Base-by-base conservation (phyloP, 352 stramenopile genomes). In the Phytopythium ostracodes region DNA sequence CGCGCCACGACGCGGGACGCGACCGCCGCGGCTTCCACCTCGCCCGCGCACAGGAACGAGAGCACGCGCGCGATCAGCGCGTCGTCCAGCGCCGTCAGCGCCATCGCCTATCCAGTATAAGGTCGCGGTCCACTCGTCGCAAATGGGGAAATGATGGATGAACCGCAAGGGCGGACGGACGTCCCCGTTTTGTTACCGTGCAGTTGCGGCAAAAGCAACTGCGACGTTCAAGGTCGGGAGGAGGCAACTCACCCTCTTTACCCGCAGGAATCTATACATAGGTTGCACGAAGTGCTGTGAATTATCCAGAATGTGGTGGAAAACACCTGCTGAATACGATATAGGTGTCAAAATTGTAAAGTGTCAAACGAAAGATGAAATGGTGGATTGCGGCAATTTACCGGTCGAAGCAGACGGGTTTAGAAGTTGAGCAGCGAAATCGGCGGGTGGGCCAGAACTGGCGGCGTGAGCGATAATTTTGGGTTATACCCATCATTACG, bases 21-120 rank as follows among this genome's bases (percentile, higher is more conserved):
- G 14, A 87, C 73, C 0, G 75, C 71, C 18, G 72, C 40, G 9
- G 79, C 70, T 55, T 92, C 83, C 9, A 92, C 58, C 50, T 90
- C 83, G 18, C 77, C 66, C 20, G 80, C 62, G 22, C 59, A 33
- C 40, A 71, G 55, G 63, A 74, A 86, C 33, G 59, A 31, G 27
- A 87, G 50, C 12, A 90, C 64, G 15, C 65, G 67, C 50, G 64
- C 70, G 27, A 92, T 65, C 36, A 90, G 44, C 24, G 70, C 79
- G 58, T 89, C 80, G 51, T 83, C 67, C 55, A 91, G 67, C 29
- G 62, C 60, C n/a, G 65, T 62, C 50, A 77, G 46, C 31, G 31
- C 52, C 52, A 58, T 58, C 17, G 29, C 29, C 29, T 33, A 7
- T 33, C 29, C 7, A 33, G 3, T 33, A 33, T 33, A 7, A 33